These are phyloP conservation scores for Colletotrichum sojae DNA, from an alignment of 2,329 filamentous ascomycete genomes.

Conservation along the genomic window DNA sequence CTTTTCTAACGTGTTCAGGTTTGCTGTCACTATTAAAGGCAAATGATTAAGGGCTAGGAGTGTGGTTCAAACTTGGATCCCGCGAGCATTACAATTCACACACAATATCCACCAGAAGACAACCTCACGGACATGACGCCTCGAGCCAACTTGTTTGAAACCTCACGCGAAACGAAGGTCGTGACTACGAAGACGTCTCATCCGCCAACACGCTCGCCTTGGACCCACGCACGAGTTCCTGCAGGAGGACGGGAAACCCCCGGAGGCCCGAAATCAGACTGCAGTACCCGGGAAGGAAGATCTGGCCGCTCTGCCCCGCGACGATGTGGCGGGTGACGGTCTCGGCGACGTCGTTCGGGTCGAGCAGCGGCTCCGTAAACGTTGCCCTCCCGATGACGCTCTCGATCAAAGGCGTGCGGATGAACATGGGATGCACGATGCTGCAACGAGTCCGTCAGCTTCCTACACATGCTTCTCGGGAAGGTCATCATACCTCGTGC, in stretches of 20 bases:
- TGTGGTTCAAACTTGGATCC: too few species aligned
- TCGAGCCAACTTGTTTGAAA: too few species aligned
- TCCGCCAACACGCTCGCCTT: conserved; percentile 2
- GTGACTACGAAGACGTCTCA: not conserved
- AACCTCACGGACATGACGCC: too few species aligned
- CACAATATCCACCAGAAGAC: too few species aligned
- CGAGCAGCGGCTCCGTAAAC: not conserved
- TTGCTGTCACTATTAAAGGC: too few species aligned
- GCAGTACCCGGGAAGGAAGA: not conserved
- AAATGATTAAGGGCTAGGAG: too few species aligned
- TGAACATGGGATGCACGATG: conserved; percentile 12
- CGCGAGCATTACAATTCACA: too few species aligned
- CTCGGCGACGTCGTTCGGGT: not conserved
- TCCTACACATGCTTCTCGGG: not conserved
- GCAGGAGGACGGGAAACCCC: not conserved
- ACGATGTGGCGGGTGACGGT: not conserved
- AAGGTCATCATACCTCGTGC: conserved; percentile 37
- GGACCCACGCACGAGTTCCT: not conserved
- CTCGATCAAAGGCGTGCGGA: not conserved
- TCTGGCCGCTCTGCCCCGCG: not conserved
- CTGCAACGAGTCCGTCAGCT: not conserved
- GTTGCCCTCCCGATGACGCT: not conserved
- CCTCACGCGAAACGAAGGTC: too few species aligned
- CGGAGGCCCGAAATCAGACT: not conserved
- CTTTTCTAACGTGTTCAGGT: too few species aligned